Evolutionary conservation across 2,329 filamentous ascomycete species (phyloP).

Genomic region (Aspergillus sp.): DNA sequence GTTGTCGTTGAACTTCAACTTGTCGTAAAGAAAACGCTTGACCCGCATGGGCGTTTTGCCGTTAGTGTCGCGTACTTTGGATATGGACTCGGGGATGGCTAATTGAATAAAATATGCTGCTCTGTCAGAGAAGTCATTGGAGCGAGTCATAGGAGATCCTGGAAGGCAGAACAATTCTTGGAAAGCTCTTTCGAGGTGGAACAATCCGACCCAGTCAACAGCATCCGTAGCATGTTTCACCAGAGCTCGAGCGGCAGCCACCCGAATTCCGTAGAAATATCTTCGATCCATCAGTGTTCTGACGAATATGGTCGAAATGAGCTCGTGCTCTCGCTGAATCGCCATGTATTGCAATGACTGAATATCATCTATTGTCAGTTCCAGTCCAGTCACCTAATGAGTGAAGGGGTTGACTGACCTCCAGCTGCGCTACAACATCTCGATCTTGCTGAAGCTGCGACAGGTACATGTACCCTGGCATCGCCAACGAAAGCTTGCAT

Average conservation of each 20-base stretch:
- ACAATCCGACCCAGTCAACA: constrained; percentile 74
- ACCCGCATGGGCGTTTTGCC: constrained; percentile 78
- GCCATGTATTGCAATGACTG: constrained; percentile 73
- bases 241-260: constrained; percentile 77
- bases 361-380: not conserved
- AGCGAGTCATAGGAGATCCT: constrained; percentile 73
- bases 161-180: constrained; percentile 84
- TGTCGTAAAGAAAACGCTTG: constrained; percentile 82
- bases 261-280: constrained; percentile 91
- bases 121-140: constrained; percentile 90
- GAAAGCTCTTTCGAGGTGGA: constrained; percentile 83
- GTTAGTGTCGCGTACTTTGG: constrained; percentile 71
- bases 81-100: constrained; percentile 78
- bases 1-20: constrained; percentile 93
- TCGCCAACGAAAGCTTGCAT: constrained; percentile 76
- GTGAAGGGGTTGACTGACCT: constrained; percentile 43
- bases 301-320: constrained; percentile 85
- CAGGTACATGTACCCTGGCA: constrained; percentile 96
- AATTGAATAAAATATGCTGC: constrained; percentile 82
- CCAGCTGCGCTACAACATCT: constrained; percentile 85
- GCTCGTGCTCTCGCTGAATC: constrained; percentile 67
- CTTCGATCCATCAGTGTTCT: constrained; percentile 87
- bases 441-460: constrained; percentile 96
- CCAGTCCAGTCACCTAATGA: not conserved
- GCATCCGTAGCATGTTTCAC: constrained; percentile 73